Conservation (phyloP, 1,284 basidiomycete genomes). For the Tilletiopsis washingtonensis region DNA sequence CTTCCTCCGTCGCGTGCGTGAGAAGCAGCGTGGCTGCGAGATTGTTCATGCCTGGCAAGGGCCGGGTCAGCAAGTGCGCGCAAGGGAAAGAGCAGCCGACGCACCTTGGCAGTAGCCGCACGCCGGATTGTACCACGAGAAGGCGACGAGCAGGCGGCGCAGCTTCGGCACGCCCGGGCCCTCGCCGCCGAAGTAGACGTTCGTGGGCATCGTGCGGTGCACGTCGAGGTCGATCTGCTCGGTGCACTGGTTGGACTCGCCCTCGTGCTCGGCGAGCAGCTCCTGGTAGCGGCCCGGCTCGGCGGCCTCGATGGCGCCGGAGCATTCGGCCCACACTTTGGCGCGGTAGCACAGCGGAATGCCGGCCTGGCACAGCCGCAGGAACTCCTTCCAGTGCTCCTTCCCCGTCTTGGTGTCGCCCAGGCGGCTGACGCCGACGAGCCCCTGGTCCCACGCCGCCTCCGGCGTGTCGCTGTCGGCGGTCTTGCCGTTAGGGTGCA, state of each 20-base stretch:
- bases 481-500: too few relatives aligned
- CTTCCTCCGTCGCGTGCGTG: constrained; percentile 86
- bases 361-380: constrained; percentile 68
- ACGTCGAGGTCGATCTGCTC: constrained; percentile 96
- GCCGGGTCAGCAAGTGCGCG: neutral
- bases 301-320: constrained; percentile 77
- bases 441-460: constrained; percentile 36
- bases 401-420: constrained; percentile 59
- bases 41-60: constrained; percentile 83
- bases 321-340: constrained; percentile 81
- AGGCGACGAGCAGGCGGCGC: constrained; percentile 77
- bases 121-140: constrained; percentile 61
- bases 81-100: neutral
- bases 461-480: constrained; percentile 17
- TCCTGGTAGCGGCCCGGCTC: constrained; percentile 88
- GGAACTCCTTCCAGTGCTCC: constrained; percentile 72
- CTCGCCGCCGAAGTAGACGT: constrained; percentile 92
- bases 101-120: constrained; percentile 48
- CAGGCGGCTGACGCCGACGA: constrained; percentile 82
- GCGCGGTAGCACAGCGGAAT: constrained; percentile 80
- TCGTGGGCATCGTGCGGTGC: constrained; percentile 66
- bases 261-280: constrained; percentile 58
- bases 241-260: constrained; percentile 55
- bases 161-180: constrained; percentile 88
- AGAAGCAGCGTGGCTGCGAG: constrained; percentile 85